Base-by-base conservation (phyloP, 2,329 filamentous ascomycete species). In the Penicillium crustosum region DNA sequence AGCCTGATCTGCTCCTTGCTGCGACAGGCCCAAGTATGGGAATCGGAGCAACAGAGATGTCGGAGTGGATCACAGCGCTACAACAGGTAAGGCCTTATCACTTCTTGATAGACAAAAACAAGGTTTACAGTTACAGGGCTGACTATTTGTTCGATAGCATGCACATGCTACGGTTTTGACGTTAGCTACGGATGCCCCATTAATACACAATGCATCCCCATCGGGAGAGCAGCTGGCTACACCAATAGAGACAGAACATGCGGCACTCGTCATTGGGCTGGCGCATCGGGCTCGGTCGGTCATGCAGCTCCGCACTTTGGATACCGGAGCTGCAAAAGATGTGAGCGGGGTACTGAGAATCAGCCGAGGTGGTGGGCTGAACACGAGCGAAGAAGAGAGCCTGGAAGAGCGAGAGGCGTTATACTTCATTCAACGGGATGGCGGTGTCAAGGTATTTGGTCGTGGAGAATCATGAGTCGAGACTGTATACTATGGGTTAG, bases 271-370 rank as follows among this genome's bases (percentile, higher is more conserved):
- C 21, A 79, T 92, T 36, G 84, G 83, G 6, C 76, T 89, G 61
- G 89, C 89, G n/a, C 91, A 97, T 71, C 82, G 86, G 66, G 90
- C 92, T 9, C 77, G 84, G n/a, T 79, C 83, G 61, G 82, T 93
- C 4, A 76, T 96, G 66, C 85, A 89, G 60, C 77, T 94, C 57
- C 81, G 93, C 52, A 82, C 88, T 68, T 75, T 97, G 60, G 92
- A 96, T 69, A 96, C 92, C 0, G 93, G 93, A 0, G 87, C 87
- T n/a, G 93, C 93, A 61, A 88, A 84, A 71, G 93, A 97, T 75
- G 90, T 97, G 33, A 96, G 90, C 75, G 93, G 93, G 3, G 91
- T 96, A 43, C 69, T 97, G 61, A 83, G 92, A 64, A 81, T 94
- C 49, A 93, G 89, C 19, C 80, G 82, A 44, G 87, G 87, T 4